A percentile compares a stretch with the other conserved stretches of the same genome.
These are phyloP conservation scores for Cucurbita ficifolia DNA, from an alignment of 306 rosid genomes.

Conservation along the genomic window DNA sequence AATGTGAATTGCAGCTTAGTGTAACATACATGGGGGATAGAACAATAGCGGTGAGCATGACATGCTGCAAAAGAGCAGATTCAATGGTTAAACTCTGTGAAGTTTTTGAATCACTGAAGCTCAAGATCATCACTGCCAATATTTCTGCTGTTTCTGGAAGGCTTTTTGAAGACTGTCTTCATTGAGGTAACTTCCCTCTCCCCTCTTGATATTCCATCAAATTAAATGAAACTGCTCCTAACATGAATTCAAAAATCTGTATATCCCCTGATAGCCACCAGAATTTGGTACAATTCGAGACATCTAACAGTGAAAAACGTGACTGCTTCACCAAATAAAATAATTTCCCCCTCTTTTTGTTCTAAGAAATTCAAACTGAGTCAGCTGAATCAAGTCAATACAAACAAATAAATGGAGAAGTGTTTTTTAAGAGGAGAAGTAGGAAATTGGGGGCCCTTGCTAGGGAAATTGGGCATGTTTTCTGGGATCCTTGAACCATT, in stretches of 20 bases:
- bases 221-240: no score
- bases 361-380: not conserved
- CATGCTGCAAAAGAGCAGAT: constrained; percentile 64
- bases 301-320: no score
- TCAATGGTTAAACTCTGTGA: constrained; percentile 87
- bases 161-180: constrained; percentile 74
- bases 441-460: not conserved
- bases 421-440: not conserved
- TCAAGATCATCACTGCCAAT: constrained; percentile 62
- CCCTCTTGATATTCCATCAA: no score
- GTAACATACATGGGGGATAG: constrained; percentile 66
- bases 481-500: not conserved
- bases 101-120: constrained; percentile 82
- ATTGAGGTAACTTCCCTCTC: constrained; percentile 41
- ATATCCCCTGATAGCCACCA: no score
- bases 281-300: no score
- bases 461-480: not conserved
- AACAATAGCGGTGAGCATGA: constrained; percentile 63
- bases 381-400: not conserved
- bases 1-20: constrained; percentile 32
- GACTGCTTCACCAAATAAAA: no score
- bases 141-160: constrained; percentile 57
- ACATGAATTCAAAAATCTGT: no score
- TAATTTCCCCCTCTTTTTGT: not conserved
- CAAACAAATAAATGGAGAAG: not conserved